These are phyloP conservation scores for Spathaspora sp. DNA, from an alignment of 1,139 yeast species.

Conservation along the genomic window DNA sequence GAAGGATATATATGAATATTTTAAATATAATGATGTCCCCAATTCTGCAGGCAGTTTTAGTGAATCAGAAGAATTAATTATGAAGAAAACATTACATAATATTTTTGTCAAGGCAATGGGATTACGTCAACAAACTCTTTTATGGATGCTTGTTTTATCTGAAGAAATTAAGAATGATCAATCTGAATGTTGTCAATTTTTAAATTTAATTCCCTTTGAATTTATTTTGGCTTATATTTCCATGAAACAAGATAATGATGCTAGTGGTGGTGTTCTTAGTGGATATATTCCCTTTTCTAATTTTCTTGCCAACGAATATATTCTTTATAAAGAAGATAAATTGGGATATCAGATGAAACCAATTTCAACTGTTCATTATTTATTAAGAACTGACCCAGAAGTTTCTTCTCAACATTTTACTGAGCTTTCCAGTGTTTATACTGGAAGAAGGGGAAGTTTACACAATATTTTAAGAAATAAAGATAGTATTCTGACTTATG, in stretches of 20 bases:
- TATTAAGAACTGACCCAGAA: background rate
- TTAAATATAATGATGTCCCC: background rate
- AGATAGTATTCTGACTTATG: background rate
- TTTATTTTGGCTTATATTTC: background rate
- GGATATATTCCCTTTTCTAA: background rate
- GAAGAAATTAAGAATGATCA: background rate
- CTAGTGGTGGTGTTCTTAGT: background rate
- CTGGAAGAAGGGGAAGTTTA: background rate
- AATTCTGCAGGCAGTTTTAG: background rate
- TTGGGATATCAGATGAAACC: background rate
- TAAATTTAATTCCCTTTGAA: background rate
- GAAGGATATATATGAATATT: background rate
- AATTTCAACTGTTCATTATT: background rate
- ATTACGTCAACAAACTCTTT: background rate
- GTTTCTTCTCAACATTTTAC: background rate
- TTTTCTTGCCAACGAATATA: background rate
- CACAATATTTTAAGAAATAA: background rate
- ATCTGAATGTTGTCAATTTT: background rate
- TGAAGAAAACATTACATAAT: background rate
- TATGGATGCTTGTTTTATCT: background rate
- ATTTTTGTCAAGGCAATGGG: background rate
- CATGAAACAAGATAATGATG: background rate
- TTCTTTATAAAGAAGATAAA: background rate
- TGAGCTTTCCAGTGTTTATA: background rate
- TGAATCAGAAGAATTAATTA: background rate